These are phyloP conservation scores for Trebouxiophyceae sp. DNA, from an alignment of 163 green algal species.

Conservation along the genomic window DNA sequence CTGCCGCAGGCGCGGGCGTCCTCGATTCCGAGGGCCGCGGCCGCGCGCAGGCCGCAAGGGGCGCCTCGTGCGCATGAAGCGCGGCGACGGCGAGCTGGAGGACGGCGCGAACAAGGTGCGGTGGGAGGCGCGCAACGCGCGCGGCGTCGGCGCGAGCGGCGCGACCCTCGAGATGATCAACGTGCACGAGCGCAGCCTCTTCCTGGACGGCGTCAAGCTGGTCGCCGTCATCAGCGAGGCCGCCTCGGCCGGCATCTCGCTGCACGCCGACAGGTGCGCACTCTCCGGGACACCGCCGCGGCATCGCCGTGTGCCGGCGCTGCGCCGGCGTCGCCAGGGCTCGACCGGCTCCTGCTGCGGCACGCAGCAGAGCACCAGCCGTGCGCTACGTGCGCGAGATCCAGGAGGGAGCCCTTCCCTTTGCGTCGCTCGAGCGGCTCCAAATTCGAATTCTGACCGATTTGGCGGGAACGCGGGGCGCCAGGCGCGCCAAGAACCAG, in stretches of 20 bases:
- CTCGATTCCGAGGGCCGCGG: neutral
- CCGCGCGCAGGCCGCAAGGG: slow-evolving; percentile 18
- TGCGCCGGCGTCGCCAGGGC: too few species aligned
- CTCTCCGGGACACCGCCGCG: neutral
- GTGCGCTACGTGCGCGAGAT: too few species aligned
- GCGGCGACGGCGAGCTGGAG: neutral
- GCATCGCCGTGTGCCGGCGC: neutral
- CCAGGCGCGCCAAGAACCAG: slow-evolving; percentile 38
- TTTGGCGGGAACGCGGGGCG: too few species aligned
- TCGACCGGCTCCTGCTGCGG: too few species aligned
- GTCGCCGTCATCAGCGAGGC: slow-evolving; percentile 60
- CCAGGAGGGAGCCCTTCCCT: too few species aligned
- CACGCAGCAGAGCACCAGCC: too few species aligned
- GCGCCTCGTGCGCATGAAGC: slow-evolving; percentile 13
- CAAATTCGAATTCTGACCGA: too few species aligned
- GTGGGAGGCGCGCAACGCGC: slow-evolving; percentile 31
- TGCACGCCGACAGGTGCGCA: slow-evolving; percentile 45
- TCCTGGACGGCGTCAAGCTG: slow-evolving; percentile 40
- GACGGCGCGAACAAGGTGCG: slow-evolving; percentile 5
- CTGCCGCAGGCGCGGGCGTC: neutral
- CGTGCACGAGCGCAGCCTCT: slow-evolving; percentile 46
- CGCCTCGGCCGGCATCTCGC: slow-evolving; percentile 44
- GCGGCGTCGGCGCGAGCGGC: slow-evolving; percentile 16
- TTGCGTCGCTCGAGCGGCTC: too few species aligned
- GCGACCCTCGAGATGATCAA: slow-evolving; percentile 58